Conservation (phyloP, 371 early-diverging fungal genomes). For the Circinella umbellata region DNA sequence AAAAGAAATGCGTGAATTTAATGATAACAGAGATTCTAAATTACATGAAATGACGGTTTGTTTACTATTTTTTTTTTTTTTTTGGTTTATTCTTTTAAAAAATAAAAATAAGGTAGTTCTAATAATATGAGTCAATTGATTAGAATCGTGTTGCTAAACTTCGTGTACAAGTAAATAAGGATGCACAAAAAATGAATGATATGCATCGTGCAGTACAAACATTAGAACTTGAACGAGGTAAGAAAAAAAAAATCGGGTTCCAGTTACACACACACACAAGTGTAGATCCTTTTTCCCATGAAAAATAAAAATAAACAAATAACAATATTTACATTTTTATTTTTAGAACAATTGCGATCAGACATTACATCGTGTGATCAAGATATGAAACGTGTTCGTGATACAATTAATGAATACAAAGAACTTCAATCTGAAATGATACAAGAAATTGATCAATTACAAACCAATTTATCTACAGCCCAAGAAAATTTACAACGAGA, state of each 20-base stretch:
- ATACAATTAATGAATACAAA: conserved; percentile 62
- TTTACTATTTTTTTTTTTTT: too few relatives aligned
- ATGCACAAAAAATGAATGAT: conserved; percentile 59
- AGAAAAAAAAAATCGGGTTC: too few relatives aligned
- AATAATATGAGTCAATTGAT: too few relatives aligned
- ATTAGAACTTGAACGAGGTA: conserved; percentile 71
- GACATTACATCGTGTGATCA: conserved; percentile 62
- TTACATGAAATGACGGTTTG: conserved; percentile 75
- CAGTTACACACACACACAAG: background rate
- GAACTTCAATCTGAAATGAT: conserved; percentile 24
- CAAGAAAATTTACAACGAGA: conserved; percentile 33
- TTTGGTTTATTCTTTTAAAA: background rate
- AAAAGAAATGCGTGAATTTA: conserved; percentile 89
- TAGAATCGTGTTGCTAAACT: conserved; percentile 65
- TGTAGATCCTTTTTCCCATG: too few relatives aligned
- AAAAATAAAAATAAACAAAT: background rate
- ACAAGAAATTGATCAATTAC: conserved; percentile 29
- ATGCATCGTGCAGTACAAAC: conserved; percentile 78
- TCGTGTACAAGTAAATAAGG: conserved; percentile 60
- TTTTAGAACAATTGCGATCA: conserved; percentile 67
- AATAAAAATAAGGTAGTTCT: too few relatives aligned
- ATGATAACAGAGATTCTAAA: conserved; percentile 82
- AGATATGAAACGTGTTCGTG: conserved; percentile 52
- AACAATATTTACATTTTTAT: background rate
- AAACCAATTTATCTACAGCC: conserved; percentile 22